These are phyloP conservation scores for Zygosaccharomyces sapae DNA, from an alignment of 1,139 yeast species.

Conservation along the genomic window DNA sequence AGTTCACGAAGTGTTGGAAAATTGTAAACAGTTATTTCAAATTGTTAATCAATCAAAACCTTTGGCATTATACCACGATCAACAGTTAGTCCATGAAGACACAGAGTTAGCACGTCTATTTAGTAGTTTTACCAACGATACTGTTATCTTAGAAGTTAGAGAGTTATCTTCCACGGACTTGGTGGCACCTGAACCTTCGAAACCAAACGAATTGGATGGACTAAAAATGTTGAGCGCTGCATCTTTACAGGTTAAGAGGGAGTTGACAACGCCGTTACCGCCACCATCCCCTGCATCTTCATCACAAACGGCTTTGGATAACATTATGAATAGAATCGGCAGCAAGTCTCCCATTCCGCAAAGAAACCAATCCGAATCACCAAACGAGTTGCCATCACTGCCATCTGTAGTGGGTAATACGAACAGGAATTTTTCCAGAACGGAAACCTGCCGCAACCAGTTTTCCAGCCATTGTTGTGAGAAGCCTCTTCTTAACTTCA, in stretches of 20 bases:
- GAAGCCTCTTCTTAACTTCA: constrained; percentile 1
- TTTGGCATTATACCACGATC: constrained; percentile 26
- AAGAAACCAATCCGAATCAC: constrained; percentile 1
- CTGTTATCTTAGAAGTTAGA: constrained; percentile 27
- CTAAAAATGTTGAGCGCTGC: constrained; percentile 26
- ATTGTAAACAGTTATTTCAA: constrained; percentile 30
- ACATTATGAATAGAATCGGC: constrained; percentile 25
- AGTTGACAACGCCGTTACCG: constrained; percentile 4
- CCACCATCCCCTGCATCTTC: constrained; percentile 10
- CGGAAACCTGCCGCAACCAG: constrained; percentile 33
- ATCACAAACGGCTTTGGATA: constrained; percentile 23
- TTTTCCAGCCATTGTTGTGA: constrained; percentile 31
- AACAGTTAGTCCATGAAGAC: constrained; percentile 27
- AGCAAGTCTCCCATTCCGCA: constrained; percentile 13
- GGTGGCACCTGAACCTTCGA: constrained; percentile 9
- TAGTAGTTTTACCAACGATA: constrained; percentile 27
- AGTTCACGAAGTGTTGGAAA: constrained; percentile 31
- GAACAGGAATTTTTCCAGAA: constrained; percentile 25
- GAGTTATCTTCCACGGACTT: constrained; percentile 15
- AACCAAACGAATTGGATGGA: constrained; percentile 18
- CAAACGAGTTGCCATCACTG: constrained; percentile 10
- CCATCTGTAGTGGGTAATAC: constrained; percentile 8
- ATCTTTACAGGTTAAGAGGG: constrained; percentile 24
- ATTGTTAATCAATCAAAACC: constrained; percentile 19
- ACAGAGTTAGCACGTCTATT: constrained; percentile 29